These are phyloP conservation scores for Ustulina deusta DNA, from an alignment of 2,329 filamentous ascomycete species.

Conservation along the genomic window DNA sequence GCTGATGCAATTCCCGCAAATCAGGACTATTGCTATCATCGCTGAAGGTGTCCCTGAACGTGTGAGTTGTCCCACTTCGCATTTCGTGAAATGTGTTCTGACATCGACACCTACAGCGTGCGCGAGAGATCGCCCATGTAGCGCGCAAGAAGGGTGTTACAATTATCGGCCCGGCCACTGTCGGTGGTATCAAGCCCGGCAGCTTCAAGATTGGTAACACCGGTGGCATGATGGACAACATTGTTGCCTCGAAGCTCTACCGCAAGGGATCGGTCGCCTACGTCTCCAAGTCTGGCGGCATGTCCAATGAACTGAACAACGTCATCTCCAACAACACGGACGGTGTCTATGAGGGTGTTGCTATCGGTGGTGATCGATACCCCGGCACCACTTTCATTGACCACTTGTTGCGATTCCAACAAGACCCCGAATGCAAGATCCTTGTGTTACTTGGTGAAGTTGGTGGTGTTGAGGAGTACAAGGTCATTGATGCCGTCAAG, in stretches of 20 bases:
- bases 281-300: constrained; percentile 99
- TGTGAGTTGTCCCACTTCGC: constrained; percentile 66
- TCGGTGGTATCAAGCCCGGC: constrained; percentile 99
- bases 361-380: constrained; percentile 99
- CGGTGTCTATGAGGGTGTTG: constrained; percentile 98
- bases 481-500: constrained; percentile 98
- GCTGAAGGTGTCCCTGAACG: constrained; percentile 98
- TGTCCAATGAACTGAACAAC: constrained; percentile 99
- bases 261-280: constrained; percentile 98
- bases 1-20: constrained; percentile 95
- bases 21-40: constrained; percentile 99
- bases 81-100: constrained; percentile 41
- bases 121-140: constrained; percentile 96
- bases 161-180: constrained; percentile 97
- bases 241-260: constrained; percentile 99
- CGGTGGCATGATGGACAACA: constrained; percentile 99
- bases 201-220: constrained; percentile 99
- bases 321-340: constrained; percentile 96
- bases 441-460: constrained; percentile 96
- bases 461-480: constrained; percentile 99
- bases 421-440: constrained; percentile 98
- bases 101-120: constrained; percentile 70
- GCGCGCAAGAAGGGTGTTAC: constrained; percentile 99
- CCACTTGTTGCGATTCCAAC: constrained; percentile 95
- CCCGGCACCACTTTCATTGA: constrained; percentile 99